phyloP scores from a whole-genome alignment of 2,329 filamentous ascomycete genomes.

The Massarina eburnea region DNA sequence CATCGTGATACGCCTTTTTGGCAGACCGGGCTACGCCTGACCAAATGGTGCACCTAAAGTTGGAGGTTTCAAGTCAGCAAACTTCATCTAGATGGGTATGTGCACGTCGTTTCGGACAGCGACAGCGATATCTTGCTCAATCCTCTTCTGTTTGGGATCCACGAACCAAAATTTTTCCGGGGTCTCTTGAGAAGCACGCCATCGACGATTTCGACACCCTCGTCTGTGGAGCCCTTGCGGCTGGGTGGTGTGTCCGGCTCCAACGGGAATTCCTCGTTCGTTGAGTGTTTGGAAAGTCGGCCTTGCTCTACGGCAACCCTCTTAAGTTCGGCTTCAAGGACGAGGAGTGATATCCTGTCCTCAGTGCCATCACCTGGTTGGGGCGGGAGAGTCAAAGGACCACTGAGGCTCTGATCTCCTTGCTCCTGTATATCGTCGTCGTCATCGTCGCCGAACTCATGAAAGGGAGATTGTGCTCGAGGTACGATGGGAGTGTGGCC shows the following conservation, averaged over 20 bases:
- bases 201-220: conserved; percentile 24
- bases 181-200: conserved; percentile 40
- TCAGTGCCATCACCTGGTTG: conserved; percentile 33
- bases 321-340: conserved; percentile 28
- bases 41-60: too few relatives aligned
- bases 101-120: too few relatives aligned
- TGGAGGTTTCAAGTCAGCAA: too few relatives aligned
- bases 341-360: conserved; percentile 32
- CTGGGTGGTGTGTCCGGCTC: conserved; percentile 13
- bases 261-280: background rate
- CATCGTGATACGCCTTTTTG: too few relatives aligned
- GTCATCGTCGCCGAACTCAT: conserved; percentile 10
- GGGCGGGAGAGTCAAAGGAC: conserved; percentile 36
- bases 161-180: conserved; percentile 38
- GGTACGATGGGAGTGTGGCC: conserved; percentile 41
- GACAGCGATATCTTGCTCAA: too few relatives aligned
- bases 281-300: background rate
- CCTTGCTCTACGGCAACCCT: conserved; percentile 27
- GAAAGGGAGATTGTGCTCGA: conserved; percentile 15
- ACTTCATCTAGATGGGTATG: too few relatives aligned
- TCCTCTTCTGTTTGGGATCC: too few relatives aligned
- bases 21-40: too few relatives aligned
- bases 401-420: conserved; percentile 24
- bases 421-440: background rate
- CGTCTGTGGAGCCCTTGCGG: conserved; percentile 23